Evolutionary conservation across 805 yeast genomes (phyloP), one percentile per base, ranked within the genome.

Genomic region (Kazachstania viticola): DNA sequence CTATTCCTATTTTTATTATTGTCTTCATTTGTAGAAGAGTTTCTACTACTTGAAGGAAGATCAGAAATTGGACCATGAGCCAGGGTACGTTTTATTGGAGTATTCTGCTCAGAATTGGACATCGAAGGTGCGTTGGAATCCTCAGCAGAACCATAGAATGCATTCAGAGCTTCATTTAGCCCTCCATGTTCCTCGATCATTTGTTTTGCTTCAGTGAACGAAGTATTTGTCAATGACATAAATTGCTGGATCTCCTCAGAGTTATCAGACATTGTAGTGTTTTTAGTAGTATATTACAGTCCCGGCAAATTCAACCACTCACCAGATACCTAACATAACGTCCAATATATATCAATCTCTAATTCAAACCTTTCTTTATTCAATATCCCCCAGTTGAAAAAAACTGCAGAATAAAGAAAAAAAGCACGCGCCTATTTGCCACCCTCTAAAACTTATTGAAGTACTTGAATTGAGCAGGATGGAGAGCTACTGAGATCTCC

Each of bases 201-300:
- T 35, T 56, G 56, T 26, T 43, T 45, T 13, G 71, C 71, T 21
- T 54, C 54, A 12, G 52, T 44, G n/a, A 44, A 44, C 3, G 65
- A 51, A 13, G 62, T 50, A 26, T 55, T 56, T 25, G 69, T 58
- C 35, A 64, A 44, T 23, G 58, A 56, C 41, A 56, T 46, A 38
- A 64, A 63, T 36, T 58, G 54, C 24, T 51, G 45, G 35, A 44
- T 54, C 24, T 42, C 42, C 25, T 44, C 54, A 41, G 29, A 16
- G 4, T 23, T 13, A 14, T 21, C 27, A 5, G 28, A 12, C 36
- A 33, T 33, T n/a, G n/a, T n/a, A n/a, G n/a, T n/a, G n/a, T n/a
- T n/a, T n/a, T n/a, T n/a, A n/a, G n/a, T n/a, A n/a, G n/a, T n/a
- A n/a, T n/a, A n/a, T n/a, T n/a, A n/a, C n/a, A n/a, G n/a, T n/a